phyloP scores from a whole-genome alignment of 306 rosid species.

The Canavalia ensiformis region DNA sequence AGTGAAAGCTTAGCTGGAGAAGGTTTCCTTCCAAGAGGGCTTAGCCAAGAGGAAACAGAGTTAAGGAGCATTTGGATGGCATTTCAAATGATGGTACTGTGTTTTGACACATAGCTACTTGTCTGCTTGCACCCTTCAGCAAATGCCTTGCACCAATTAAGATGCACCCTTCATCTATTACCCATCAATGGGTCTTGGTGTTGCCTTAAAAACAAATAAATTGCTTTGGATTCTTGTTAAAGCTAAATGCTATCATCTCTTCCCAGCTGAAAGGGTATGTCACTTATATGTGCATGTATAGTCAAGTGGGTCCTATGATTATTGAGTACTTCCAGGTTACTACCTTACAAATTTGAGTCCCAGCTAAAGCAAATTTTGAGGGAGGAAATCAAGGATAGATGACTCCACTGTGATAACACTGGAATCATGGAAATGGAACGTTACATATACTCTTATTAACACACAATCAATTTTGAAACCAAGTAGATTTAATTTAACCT shows the following conservation, averaged over 20 bases:
- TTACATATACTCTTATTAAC: not conserved
- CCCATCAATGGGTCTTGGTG: constrained; percentile 54
- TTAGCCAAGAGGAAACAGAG: constrained; percentile 58
- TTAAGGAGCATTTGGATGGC: constrained; percentile 38
- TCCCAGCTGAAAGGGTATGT: constrained; percentile 29
- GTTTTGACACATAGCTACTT: constrained; percentile 57
- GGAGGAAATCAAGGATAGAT: constrained; percentile 2
- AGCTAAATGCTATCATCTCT: constrained; percentile 47
- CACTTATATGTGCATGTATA: constrained; percentile 6
- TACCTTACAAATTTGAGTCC: constrained; percentile 54
- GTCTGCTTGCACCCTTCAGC: constrained; percentile 52
- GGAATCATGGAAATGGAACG: constrained; percentile 8
- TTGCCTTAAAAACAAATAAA: constrained; percentile 56
- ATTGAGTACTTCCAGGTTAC: constrained; percentile 53
- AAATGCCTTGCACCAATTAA: constrained; percentile 42
- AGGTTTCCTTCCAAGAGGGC: constrained; percentile 53
- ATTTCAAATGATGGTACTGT: constrained; percentile 43
- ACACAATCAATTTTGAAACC: constrained; percentile 25
- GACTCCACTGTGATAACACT: constrained; percentile 25
- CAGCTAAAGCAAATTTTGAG: constrained; percentile 29
- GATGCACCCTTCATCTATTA: constrained; percentile 46
- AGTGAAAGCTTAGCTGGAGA: constrained; percentile 60
- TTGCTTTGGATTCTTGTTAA: constrained; percentile 76
- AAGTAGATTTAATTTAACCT: not conserved
- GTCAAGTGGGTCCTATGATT: constrained; percentile 57